Base-by-base conservation (phyloP, 768 basidiomycete species). In the Gautieria morchelliformis region DNA sequence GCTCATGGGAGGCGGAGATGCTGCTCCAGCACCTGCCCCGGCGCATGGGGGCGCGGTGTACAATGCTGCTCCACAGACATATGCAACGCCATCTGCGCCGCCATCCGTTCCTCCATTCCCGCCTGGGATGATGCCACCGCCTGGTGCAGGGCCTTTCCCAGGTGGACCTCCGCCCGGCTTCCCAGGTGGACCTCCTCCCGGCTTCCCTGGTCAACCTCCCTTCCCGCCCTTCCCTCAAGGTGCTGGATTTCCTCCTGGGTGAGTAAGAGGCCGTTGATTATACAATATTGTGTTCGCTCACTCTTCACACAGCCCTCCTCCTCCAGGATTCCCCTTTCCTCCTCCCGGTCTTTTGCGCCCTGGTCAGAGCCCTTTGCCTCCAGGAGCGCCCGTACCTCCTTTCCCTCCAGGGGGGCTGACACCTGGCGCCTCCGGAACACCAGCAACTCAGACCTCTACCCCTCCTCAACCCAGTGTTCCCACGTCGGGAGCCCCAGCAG, bases 1-100 rank as follows among this genome's bases (percentile, higher is more conserved):
- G 7, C 78, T 98, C 45, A 97, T 99, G 95, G 87, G 89, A 24
- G 65, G 69, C 15, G 64, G 66, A 32, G 67, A 67, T 46, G 78
- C 73, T 8, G 69, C 22, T 64, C n/a, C 53, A 57, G 19, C 60
- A 79, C 5, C 61, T 62, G 64, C 5, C 39, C 58, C 10, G 62
- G 71, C 7, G 70, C 76, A 14, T 62, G 67, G 74, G n/a, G 74
- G 80, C 37, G 79, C 76, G 4, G 88, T 92, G 0, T 90, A 85
- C 63, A 82, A 82, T 20, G 87, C 85, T 32, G 82, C 85, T 2
- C 81, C 89, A 0, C 86, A 87, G 63, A 74, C 87, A 1, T 92
- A 91, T 63, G 73, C 75, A 17, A 67, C 67, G 12, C 73, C 76
- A 77, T 8, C 65, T 70, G 35, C 59, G 32, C 62, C 63, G 5